Evolutionary conservation across 2,329 filamentous ascomycete genomes (phyloP), one percentile per base, ranked within the genome.

Genomic region (Ceratocystis cacaofunesta): DNA sequence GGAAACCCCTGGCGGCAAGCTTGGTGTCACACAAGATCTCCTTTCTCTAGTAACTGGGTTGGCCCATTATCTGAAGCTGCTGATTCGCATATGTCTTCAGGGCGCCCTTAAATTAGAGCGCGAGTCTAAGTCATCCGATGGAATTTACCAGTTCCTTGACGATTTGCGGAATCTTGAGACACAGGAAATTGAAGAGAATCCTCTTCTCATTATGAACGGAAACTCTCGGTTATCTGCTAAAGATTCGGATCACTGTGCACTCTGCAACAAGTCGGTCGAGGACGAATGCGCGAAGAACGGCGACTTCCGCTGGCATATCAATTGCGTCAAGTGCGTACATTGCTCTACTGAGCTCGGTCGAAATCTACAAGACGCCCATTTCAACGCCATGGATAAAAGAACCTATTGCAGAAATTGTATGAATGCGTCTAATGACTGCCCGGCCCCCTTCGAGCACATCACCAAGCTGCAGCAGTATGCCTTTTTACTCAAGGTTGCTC

Each of bases 21-120:
- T 97, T 52, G 94, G 94, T 55, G 94, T 99, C 41, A 99, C 94
- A 7, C 94, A 99, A 74, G 94, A 99, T 74, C 82, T 99, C n/a
- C 78, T 99, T n/a, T 95, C 92, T 5, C 82, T 99, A 6, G 94
- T 99, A 64, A 99, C 94, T 48, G 92, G 94, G 44, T 82, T 99
- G 63, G 94, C 94, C 19, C 94, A 99, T 75, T 99, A 99, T 73
- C 84, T 99, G 64, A 99, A 99, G 75, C 87, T 99, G 43, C 83
- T 99, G 67, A 99, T 99, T 71, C 86, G 94, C 62, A 99, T 99
- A 70, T 96, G 94, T 72, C 82, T 99, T 32, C 95, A 97, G 73
- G 94, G 92, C 41, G 88, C 94, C 5, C 78, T 99, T 60, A 92
- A 91, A 71, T 82, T 97, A 48, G 94, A 99, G 75, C 86, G 90